Evolutionary conservation across 768 basidiomycete species (phyloP).

Genomic region (Termitomyces sp.): DNA sequence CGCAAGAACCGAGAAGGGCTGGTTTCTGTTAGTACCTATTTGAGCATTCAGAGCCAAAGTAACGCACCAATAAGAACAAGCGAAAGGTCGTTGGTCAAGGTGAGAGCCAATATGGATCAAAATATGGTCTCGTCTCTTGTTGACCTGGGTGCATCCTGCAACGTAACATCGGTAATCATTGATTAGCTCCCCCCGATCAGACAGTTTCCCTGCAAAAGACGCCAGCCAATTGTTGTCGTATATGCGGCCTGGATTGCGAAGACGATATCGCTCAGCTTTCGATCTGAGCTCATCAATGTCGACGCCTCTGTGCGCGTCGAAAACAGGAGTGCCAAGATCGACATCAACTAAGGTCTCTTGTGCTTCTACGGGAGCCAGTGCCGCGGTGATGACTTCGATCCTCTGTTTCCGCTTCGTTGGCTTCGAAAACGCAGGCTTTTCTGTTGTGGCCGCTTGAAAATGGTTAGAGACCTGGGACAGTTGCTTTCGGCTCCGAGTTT

Average conservation of each 20-base stretch:
- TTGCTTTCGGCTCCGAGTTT: conserved; percentile 7
- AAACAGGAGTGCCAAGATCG: conserved; percentile 48
- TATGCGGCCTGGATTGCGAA: conserved; percentile 51
- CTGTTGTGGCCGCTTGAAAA: neutral
- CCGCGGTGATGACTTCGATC: neutral
- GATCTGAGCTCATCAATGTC: conserved; percentile 48
- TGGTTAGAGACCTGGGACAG: neutral
- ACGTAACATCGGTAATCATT: conserved; percentile 69
- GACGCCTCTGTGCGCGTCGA: conserved; percentile 65
- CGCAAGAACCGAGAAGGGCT: conserved; percentile 65
- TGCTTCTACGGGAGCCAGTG: neutral
- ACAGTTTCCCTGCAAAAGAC: conserved; percentile 65
- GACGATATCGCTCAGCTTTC: conserved; percentile 52
- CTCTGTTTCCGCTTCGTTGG: neutral
- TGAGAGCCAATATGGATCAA: conserved; percentile 72
- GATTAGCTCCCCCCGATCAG: conserved; percentile 51
- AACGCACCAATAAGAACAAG: conserved; percentile 62
- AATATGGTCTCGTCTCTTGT: conserved; percentile 74
- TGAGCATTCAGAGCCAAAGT: neutral
- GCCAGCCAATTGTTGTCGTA: conserved; percentile 66
- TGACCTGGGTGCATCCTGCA: conserved; percentile 59
- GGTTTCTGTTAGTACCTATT: conserved; percentile 1
- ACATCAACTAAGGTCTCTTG: conserved; percentile 13
- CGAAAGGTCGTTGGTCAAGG: conserved; percentile 63
- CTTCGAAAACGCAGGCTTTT: neutral